Evolutionary conservation across 176 grass and related monocot species (phyloP).

Genomic region (Phyllostachys edulis): DNA sequence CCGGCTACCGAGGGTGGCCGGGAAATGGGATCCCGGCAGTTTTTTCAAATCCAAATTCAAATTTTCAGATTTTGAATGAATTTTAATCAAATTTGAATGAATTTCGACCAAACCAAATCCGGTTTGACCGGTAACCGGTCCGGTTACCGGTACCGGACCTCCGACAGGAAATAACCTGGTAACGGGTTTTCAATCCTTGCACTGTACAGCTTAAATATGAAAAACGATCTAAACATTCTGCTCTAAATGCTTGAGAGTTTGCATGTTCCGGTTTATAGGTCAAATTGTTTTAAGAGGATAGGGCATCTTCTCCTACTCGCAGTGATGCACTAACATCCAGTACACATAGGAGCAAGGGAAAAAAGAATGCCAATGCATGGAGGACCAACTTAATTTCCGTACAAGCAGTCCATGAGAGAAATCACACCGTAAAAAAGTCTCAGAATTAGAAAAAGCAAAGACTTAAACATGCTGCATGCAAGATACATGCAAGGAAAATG

Average conservation of each 20-base stretch:
- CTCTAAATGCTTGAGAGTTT: not conserved
- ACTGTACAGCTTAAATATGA: not conserved
- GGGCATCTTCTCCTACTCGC: not conserved
- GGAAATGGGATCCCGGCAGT: no score
- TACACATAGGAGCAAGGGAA: not conserved
- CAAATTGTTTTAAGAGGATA: slow-evolving; percentile 7
- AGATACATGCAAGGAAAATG: not conserved
- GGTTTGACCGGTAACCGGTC: no score
- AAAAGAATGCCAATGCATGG: not conserved
- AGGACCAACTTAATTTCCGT: not conserved
- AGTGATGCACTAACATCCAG: not conserved
- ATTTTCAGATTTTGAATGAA: no score
- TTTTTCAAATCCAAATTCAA: no score
- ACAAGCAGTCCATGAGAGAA: not conserved
- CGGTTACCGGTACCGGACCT: no score
- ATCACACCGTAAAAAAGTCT: not conserved
- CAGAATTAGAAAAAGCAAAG: not conserved
- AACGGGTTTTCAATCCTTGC: no score
- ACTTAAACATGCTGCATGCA: not conserved
- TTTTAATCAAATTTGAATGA: no score
- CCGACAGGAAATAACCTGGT: no score
- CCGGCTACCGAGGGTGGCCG: no score
- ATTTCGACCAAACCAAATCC: no score
- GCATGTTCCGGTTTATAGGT: not conserved
- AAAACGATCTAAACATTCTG: not conserved